Conservation (phyloP, 441 rosid species). For the Pelargonium australe region DNA sequence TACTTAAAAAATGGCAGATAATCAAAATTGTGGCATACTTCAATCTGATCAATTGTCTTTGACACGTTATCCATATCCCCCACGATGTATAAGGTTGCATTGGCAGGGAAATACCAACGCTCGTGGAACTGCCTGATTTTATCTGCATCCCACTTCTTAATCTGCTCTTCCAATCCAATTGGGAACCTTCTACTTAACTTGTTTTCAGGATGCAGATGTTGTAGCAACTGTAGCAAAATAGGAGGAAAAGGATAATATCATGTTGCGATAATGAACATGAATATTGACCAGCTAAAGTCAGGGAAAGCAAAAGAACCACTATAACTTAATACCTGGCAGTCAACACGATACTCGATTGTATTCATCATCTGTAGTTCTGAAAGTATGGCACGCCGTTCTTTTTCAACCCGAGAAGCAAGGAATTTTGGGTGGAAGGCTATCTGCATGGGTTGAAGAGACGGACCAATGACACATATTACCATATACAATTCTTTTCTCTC, state of each 20-base stretch:
- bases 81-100: constrained; percentile 92
- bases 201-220: constrained; percentile 97
- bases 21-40: constrained; percentile 42
- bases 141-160: constrained; percentile 98
- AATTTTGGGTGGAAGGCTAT: constrained; percentile 93
- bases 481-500: not conserved
- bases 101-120: constrained; percentile 97
- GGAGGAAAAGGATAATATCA: not conserved
- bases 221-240: constrained; percentile 34
- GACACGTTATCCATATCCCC: constrained; percentile 72
- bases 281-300: constrained; percentile 19
- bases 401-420: constrained; percentile 91
- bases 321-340: constrained; percentile 69
- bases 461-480: constrained; percentile 7
- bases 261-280: not conserved
- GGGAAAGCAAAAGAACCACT: too few species aligned
- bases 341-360: constrained; percentile 97
- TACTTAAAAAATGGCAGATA: not conserved
- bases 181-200: constrained; percentile 97
- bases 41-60: constrained; percentile 66
- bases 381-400: constrained; percentile 96
- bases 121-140: constrained; percentile 97
- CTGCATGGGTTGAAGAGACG: constrained; percentile 37
- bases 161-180: constrained; percentile 96
- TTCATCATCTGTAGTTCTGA: constrained; percentile 99